Evolutionary conservation across 768 basidiomycete species (phyloP).

Genomic region (Nidula microcarpa): DNA sequence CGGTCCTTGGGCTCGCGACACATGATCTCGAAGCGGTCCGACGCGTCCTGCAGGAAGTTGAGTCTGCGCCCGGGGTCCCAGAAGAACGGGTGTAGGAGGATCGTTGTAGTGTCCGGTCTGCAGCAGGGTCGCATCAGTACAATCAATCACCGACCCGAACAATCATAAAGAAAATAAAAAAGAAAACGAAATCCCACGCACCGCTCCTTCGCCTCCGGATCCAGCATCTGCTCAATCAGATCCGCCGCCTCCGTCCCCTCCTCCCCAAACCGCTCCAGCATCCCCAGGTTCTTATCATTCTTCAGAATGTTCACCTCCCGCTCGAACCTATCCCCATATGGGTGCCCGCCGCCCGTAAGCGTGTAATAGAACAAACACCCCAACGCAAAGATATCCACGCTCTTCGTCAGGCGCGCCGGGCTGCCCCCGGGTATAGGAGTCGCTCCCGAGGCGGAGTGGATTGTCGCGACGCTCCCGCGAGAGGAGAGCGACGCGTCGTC

Average conservation of each 20-base stretch:
- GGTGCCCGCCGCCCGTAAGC: slow-evolving; percentile 86
- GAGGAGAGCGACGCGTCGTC: slow-evolving; percentile 69
- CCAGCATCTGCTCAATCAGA: slow-evolving; percentile 77
- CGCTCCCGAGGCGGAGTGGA: slow-evolving; percentile 29
- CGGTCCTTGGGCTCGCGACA: slow-evolving; percentile 85
- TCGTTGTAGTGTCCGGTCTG: slow-evolving; percentile 87
- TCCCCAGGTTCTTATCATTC: slow-evolving; percentile 65
- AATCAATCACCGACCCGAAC: not conserved
- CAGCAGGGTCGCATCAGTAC: not conserved
- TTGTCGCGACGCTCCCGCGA: slow-evolving; percentile 57
- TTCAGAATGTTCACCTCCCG: slow-evolving; percentile 93
- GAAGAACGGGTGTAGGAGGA: slow-evolving; percentile 92
- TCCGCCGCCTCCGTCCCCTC: slow-evolving; percentile 90
- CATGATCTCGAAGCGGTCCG: slow-evolving; percentile 98
- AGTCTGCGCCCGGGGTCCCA: slow-evolving; percentile 88
- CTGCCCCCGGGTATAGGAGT: slow-evolving; percentile 33
- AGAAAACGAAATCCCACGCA: slow-evolving; percentile 28
- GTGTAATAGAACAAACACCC: slow-evolving; percentile 96
- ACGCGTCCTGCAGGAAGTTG: slow-evolving; percentile 95
- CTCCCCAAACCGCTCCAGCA: slow-evolving; percentile 81
- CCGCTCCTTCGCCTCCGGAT: slow-evolving; percentile 73
- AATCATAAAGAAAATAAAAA: slow-evolving; percentile 1
- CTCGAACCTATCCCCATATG: slow-evolving; percentile 91
- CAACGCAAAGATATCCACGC: slow-evolving; percentile 94
- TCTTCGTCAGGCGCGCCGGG: slow-evolving; percentile 81